These are phyloP conservation scores for Citrus australasica DNA, from an alignment of 345 rosid species.

Conservation along the genomic window DNA sequence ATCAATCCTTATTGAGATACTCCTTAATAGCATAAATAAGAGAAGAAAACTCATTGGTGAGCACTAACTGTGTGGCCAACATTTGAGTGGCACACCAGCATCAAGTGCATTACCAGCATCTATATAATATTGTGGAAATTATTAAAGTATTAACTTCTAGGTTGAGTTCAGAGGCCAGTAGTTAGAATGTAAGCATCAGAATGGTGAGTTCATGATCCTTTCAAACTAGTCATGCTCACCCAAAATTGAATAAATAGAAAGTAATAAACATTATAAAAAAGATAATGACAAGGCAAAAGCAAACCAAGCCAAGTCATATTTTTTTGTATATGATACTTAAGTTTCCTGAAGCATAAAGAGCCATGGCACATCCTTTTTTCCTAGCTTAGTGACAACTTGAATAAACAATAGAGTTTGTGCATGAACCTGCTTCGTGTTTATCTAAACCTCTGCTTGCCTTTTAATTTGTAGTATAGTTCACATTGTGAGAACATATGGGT, in stretches of 20 bases:
- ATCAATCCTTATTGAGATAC: too few species aligned
- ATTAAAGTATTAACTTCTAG: background rate
- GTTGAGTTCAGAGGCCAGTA: constrained; percentile 7
- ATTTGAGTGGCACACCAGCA: background rate
- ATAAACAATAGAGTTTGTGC: constrained; percentile 12
- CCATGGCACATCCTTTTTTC: constrained; percentile 4
- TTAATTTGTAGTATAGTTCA: constrained; percentile 4
- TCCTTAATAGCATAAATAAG: too few species aligned
- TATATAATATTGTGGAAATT: constrained; percentile 1
- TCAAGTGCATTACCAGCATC: background rate
- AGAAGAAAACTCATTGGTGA: too few species aligned
- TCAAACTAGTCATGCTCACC: constrained; percentile 10
- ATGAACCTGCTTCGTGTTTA: constrained; percentile 24
- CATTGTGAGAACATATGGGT: background rate
- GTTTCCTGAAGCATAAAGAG: constrained; percentile 8
- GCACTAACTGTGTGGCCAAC: too few species aligned
- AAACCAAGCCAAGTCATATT: constrained; percentile 17
- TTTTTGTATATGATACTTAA: background rate
- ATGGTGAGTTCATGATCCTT: constrained; percentile 13
- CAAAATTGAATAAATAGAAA: background rate
- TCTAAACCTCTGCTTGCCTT: background rate
- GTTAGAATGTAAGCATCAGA: constrained; percentile 36
- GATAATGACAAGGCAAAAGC: constrained; percentile 22
- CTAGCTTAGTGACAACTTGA: constrained; percentile 10
- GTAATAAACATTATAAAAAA: background rate